Base-by-base conservation (phyloP, 2,329 filamentous ascomycete genomes). In the Fusarium paranaense region DNA sequence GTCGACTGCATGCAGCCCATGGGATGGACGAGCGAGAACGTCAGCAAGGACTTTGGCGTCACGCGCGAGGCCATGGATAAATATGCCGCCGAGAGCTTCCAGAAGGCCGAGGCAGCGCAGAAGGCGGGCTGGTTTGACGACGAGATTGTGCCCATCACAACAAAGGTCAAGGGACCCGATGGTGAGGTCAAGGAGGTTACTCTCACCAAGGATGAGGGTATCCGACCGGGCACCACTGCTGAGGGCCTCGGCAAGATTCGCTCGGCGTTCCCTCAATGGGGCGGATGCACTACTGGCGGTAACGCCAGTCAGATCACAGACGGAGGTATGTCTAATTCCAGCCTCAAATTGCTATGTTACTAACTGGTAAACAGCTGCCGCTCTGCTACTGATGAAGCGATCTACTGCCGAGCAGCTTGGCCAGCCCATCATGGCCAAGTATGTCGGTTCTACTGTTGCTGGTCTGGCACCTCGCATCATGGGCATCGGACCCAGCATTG, bases 21-120 rank as follows among this genome's bases (percentile, higher is more conserved):
- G 97, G 97, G 97, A 25, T 97, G 97, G 90, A 99, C 97, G 4
- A 96, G 93, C 69, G 97, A 99, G 87, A 98, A 98, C 81, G 95
- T 99, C 32, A 95, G 93, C 78, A 91, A 91, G 58, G 97, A 98
- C 85, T 98, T 98, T 83, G 90, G 93, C 81, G 92, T 99, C 81
- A 86, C 90, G 3, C 90, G 97, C 70, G 91, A 95, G 81, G 85
- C 86, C 81, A 94, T 98, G 85, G 97, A 99, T 84, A 87, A 89
- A 75, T 98, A 92, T 82, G 94, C 97, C 0, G 93, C 93, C 11
- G 95, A 97, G 86, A 95, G 92, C 54, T 99, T 95, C 87, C 90
- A 92, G 74, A 90, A 95, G 57, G 97, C 97, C 32, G 97, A 99
- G 87, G 87, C 84, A 47, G 95, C 97, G 1, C 97, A 98, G 84